A percentile compares a stretch with the other conserved stretches of the same genome.
These are phyloP conservation scores for Lavandula angustifolia DNA, from an alignment of 257 asterid species.

Conservation along the genomic window DNA sequence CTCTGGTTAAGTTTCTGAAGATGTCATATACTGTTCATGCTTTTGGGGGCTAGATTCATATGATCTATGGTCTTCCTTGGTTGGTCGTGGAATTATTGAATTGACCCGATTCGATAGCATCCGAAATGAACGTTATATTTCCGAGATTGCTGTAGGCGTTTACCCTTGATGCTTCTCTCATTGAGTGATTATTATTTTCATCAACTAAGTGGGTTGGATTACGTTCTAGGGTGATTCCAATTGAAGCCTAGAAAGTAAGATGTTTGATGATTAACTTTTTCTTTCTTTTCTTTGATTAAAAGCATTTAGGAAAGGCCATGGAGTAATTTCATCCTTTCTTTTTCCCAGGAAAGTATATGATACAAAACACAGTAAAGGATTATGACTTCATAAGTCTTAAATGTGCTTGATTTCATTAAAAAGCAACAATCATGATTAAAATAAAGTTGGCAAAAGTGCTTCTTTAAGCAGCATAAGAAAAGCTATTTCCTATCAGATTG, in stretches of 20 bases:
- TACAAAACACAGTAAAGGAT: neutral
- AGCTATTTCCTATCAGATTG: conserved; percentile 32
- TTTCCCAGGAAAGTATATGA: neutral
- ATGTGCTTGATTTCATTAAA: conserved; percentile 16
- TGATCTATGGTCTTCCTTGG: too few relatives aligned
- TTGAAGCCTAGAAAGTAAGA: neutral
- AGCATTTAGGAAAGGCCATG: conserved; percentile 16
- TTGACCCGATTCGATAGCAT: too few relatives aligned
- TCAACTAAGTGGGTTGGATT: too few relatives aligned
- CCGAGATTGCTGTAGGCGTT: too few relatives aligned
- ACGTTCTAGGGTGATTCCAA: too few relatives aligned
- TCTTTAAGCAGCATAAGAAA: neutral
- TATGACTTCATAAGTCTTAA: conserved; percentile 13
- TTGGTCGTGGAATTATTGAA: too few relatives aligned
- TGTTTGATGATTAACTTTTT: neutral
- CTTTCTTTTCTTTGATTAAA: conserved; percentile 15
- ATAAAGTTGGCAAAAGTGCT: conserved; percentile 34
- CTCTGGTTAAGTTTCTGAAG: too few relatives aligned
- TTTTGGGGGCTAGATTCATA: too few relatives aligned
- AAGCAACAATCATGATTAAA: conserved; percentile 25
- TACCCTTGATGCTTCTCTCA: too few relatives aligned
- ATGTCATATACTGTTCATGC: too few relatives aligned
- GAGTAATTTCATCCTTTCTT: conserved; percentile 15
- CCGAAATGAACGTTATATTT: too few relatives aligned
- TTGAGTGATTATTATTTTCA: too few relatives aligned